These are phyloP conservation scores for Phytopythium mirpurense DNA, from an alignment of 352 stramenopile species.

Conservation along the genomic window DNA sequence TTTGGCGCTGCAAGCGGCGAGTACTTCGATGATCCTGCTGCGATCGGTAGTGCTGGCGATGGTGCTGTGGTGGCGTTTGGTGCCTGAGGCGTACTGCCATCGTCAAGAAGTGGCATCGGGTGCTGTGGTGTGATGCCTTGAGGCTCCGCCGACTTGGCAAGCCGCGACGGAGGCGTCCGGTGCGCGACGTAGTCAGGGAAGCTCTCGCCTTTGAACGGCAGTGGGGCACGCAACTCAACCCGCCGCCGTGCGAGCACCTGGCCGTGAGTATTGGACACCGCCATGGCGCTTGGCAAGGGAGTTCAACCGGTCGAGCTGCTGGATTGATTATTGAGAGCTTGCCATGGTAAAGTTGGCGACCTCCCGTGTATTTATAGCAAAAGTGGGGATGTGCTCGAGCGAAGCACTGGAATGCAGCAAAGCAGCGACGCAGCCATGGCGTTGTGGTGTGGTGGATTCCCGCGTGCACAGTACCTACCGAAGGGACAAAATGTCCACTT, in stretches of 20 bases:
- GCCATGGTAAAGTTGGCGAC: no score
- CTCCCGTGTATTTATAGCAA: not conserved
- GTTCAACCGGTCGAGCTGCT: no score
- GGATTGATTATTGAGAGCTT: not conserved
- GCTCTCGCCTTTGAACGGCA: conserved; percentile 60
- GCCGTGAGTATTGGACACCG: not conserved
- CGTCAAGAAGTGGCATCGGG: not conserved
- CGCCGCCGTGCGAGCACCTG: not conserved
- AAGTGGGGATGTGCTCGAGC: no score
- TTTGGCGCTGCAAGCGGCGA: not conserved
- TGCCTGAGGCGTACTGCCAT: not conserved
- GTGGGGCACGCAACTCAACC: not conserved
- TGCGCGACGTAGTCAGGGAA: conserved; percentile 56
- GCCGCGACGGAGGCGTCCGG: conserved; percentile 6
- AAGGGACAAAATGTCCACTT: no score
- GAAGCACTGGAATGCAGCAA: not conserved
- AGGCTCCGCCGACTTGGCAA: not conserved
- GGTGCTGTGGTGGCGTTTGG: no score
- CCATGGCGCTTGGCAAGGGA: not conserved
- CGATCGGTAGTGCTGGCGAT: not conserved
- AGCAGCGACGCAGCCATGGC: no score
- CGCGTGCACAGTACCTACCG: no score
- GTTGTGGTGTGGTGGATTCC: no score
- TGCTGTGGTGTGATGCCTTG: not conserved
- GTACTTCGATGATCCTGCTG: not conserved